phyloP scores from a whole-genome alignment of 192 early-diverging fungal genomes.

The Coemansia sp. region DNA sequence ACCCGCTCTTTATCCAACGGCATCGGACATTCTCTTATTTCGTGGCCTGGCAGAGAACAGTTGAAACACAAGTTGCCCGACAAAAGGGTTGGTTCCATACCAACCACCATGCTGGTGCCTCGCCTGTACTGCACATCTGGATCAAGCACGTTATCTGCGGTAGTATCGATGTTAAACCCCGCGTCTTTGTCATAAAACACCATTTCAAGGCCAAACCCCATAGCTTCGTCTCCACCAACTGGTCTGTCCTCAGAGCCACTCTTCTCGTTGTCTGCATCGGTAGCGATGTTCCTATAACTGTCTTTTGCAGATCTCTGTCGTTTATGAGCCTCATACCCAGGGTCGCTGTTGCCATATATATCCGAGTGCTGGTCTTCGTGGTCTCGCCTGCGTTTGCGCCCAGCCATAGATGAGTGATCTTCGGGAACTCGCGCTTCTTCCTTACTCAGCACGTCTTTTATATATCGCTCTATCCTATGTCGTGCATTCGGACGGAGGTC shows the following conservation, averaged over 20 bases:
- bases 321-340: neutral
- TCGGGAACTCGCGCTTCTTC: neutral
- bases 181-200: conserved; percentile 21
- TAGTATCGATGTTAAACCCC: conserved; percentile 39
- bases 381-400: conserved; percentile 43
- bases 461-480: conserved; percentile 29
- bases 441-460: conserved; percentile 17
- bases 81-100: conserved; percentile 13
- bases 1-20: conserved; percentile 28
- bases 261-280: neutral
- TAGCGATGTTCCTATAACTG: neutral
- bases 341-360: neutral
- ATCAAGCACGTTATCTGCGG: conserved; percentile 12
- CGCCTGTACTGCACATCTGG: conserved; percentile 17
- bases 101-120: conserved; percentile 31
- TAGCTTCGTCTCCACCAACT: neutral
- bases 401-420: neutral
- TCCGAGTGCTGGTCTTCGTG: neutral
- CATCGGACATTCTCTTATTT: conserved; percentile 40
- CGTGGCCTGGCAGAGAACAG: conserved; percentile 45
- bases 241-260: neutral
- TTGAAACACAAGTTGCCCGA: conserved; percentile 52
- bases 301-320: neutral
- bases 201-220: neutral
- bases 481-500: conserved; percentile 7